These are phyloP conservation scores for Xylaria multiplex DNA, from an alignment of 2,329 filamentous ascomycete species.

Conservation along the genomic window DNA sequence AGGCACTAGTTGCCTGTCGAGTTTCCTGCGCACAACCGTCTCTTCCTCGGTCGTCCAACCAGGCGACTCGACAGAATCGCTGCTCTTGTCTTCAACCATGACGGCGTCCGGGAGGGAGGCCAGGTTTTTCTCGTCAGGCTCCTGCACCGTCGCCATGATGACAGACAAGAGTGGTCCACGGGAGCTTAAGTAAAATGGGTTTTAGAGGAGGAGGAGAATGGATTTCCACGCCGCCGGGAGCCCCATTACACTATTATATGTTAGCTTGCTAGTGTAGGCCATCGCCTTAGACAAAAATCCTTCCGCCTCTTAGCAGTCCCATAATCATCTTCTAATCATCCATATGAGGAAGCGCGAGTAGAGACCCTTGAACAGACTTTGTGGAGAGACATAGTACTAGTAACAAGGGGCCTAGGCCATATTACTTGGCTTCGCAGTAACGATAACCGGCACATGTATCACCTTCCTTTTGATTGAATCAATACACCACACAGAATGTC, in stretches of 20 bases:
- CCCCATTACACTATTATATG: conserved; percentile 15
- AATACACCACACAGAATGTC: conserved; percentile 10
- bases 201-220: neutral
- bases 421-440: conserved; percentile 16
- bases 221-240: neutral
- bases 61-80: conserved; percentile 45
- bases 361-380: neutral
- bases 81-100: conserved; percentile 45
- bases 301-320: neutral
- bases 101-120: conserved; percentile 42
- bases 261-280: neutral
- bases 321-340: conserved; percentile 25
- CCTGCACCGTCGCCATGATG: conserved; percentile 42
- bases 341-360: conserved; percentile 15
- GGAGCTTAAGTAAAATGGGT: conserved; percentile 1
- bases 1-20: conserved; percentile 64
- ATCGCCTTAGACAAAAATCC: conserved; percentile 3
- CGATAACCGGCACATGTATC: conserved; percentile 41
- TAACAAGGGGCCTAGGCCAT: conserved; percentile 12
- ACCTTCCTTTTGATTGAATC: conserved; percentile 39
- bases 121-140: conserved; percentile 40
- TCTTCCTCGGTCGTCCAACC: conserved; percentile 64
- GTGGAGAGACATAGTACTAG: conserved; percentile 5
- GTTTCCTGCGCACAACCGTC: conserved; percentile 58
- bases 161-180: conserved; percentile 30